phyloP scores from a whole-genome alignment of 2,329 filamentous ascomycete species.

The Ramularia endophylla region DNA sequence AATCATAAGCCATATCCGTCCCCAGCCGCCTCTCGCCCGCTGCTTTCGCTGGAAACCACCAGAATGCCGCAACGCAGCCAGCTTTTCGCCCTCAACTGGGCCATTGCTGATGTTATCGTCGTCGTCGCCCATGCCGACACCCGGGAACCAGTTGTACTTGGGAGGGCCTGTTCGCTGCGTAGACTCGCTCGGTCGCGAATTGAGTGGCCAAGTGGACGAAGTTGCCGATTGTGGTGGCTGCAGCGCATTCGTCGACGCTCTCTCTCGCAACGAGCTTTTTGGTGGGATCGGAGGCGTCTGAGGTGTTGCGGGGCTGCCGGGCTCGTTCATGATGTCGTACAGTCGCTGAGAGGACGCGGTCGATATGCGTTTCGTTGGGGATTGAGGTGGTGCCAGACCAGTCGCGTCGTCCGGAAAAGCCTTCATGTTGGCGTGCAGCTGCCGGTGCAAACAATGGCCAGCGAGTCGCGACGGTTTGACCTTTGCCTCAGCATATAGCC shows the following conservation, averaged over 20 bases:
- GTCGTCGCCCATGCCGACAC: conserved; percentile 9
- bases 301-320: background rate
- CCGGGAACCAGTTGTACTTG: conserved; percentile 22
- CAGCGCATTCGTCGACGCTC: conserved; percentile 1
- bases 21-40: conserved; percentile 34
- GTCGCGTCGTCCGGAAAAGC: too few relatives aligned
- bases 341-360: too few relatives aligned
- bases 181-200: conserved; percentile 8
- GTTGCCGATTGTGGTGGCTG: conserved; percentile 1
- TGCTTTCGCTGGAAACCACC: conserved; percentile 11
- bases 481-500: too few relatives aligned
- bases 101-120: conserved; percentile 5
- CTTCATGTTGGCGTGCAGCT: too few relatives aligned
- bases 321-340: too few relatives aligned
- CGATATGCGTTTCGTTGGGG: too few relatives aligned
- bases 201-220: conserved; percentile 1
- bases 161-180: conserved; percentile 20
- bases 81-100: conserved; percentile 26
- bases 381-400: too few relatives aligned
- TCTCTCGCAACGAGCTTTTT: conserved; percentile 15
- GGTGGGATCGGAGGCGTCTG: conserved; percentile 17
- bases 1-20: conserved; percentile 33
- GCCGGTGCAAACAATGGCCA: too few relatives aligned
- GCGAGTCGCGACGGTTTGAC: too few relatives aligned
- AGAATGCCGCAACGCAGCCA: conserved; percentile 20